Evolutionary conservation across 305 asterid species (phyloP).

Genomic region (Fraxinus albicans): DNA sequence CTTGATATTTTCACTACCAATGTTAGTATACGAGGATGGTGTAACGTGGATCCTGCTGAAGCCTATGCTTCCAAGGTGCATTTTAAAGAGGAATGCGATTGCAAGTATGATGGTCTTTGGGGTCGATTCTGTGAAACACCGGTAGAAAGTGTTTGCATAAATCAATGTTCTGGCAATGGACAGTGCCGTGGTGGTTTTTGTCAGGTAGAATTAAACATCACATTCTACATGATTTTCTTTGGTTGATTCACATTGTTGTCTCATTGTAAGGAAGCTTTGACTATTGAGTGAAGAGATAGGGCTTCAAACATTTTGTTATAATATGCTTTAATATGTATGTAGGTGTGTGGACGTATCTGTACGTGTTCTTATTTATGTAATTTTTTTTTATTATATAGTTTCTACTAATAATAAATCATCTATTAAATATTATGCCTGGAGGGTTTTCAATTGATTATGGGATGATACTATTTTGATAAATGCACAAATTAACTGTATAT

Average conservation of each 20-base stretch:
- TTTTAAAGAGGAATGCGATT: conserved; percentile 84
- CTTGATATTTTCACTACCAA: conserved; percentile 66
- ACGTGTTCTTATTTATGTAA: background rate
- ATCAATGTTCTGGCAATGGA: conserved; percentile 87
- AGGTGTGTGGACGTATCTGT: background rate
- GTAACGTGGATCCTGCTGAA: conserved; percentile 86
- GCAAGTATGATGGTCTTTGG: conserved; percentile 92
- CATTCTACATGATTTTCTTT: conserved; percentile 3
- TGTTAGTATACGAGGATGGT: conserved; percentile 74
- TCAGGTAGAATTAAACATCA: conserved; percentile 53
- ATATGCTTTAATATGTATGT: background rate
- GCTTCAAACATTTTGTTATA: background rate
- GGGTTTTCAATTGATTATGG: background rate
- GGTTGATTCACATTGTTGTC: background rate
- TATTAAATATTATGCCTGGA: background rate
- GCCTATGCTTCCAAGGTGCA: conserved; percentile 59
- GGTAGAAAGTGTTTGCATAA: conserved; percentile 69
- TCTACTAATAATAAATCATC: background rate
- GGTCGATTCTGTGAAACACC: conserved; percentile 89
- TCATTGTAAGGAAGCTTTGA: background rate
- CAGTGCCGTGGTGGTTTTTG: conserved; percentile 93
- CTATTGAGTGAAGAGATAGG: background rate
- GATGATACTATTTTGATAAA: background rate
- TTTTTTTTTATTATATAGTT: background rate
- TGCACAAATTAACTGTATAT: conserved; percentile 10